Evolutionary conservation across 1,284 basidiomycete species (phyloP).

Genomic region (Cutaneotrichosporon dermatis): DNA sequence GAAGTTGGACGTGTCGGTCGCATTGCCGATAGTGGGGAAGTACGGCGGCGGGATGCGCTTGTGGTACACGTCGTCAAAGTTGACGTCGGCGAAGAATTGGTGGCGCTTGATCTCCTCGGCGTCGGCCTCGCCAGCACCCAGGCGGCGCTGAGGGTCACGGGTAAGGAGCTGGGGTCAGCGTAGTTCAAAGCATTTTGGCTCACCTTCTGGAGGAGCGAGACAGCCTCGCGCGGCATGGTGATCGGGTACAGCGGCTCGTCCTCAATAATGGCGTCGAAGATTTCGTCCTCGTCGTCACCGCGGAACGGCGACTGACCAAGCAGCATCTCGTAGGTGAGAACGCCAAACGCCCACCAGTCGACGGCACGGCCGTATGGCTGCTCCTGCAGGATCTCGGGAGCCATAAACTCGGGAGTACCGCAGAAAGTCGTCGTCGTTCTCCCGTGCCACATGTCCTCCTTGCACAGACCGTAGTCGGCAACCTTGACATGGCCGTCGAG

Average conservation of each 20-base stretch:
- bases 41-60: conserved; percentile 97
- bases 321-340: conserved; percentile 98
- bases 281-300: conserved; percentile 99
- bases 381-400: conserved; percentile 97
- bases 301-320: conserved; percentile 98
- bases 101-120: conserved; percentile 97
- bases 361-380: conserved; percentile 97
- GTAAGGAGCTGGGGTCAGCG: conserved; percentile 76
- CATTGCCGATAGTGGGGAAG: conserved; percentile 74
- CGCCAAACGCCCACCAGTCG: conserved; percentile 99
- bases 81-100: conserved; percentile 97
- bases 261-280: conserved; percentile 97
- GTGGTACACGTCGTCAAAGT: conserved; percentile 89
- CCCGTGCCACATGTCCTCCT: conserved; percentile 98
- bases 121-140: conserved; percentile 91
- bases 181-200: conserved; percentile 13
- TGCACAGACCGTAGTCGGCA: conserved; percentile 97
- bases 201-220: conserved; percentile 91
- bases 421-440: conserved; percentile 99
- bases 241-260: conserved; percentile 98
- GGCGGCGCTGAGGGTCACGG: conserved; percentile 82
- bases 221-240: conserved; percentile 98
- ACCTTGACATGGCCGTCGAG: conserved; percentile 98
- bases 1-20: conserved; percentile 65
- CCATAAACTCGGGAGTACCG: conserved; percentile 99